Evolutionary conservation across 805 yeast genomes (phyloP).

Genomic region (Saccharomyces paradoxus): DNA sequence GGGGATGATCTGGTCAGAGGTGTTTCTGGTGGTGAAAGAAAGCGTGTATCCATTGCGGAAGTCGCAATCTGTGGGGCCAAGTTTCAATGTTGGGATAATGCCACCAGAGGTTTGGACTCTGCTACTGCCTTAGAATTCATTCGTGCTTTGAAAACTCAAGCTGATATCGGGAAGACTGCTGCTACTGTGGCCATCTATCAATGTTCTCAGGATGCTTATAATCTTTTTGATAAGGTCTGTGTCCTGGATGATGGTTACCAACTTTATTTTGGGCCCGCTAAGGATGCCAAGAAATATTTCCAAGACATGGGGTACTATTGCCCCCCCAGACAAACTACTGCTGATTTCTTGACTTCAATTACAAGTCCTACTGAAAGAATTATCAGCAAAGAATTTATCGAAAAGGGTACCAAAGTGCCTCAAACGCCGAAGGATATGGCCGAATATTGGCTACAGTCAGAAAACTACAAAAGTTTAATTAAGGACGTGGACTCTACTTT

Average conservation of each 20-base stretch:
- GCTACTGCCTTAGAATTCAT: constrained; percentile 75
- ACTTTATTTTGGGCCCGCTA: constrained; percentile 55
- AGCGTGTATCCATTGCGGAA: constrained; percentile 78
- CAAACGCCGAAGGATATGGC: constrained; percentile 55
- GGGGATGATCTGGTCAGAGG: constrained; percentile 60
- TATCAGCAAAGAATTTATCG: constrained; percentile 27
- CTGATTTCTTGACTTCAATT: constrained; percentile 62
- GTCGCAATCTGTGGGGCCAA: constrained; percentile 58
- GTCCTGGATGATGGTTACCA: constrained; percentile 55
- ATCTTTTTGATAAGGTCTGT: constrained; percentile 53
- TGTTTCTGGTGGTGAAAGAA: constrained; percentile 81
- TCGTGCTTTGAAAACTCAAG: constrained; percentile 55
- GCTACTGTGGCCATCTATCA: constrained; percentile 65
- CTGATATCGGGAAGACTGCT: constrained; percentile 43
- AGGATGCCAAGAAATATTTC: constrained; percentile 48
- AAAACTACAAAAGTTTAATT: constrained; percentile 35
- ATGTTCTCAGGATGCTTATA: constrained; percentile 59
- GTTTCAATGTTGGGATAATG: constrained; percentile 69
- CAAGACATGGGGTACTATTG: constrained; percentile 56
- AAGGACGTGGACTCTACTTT: constrained; percentile 39
- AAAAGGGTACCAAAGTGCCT: constrained; percentile 48
- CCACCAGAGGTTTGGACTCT: constrained; percentile 79
- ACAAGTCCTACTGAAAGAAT: constrained; percentile 59
- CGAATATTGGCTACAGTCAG: constrained; percentile 47
- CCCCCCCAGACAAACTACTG: constrained; percentile 59